Base-by-base conservation (phyloP, 345 rosid genomes). In the Eucalyptus tenuipes region DNA sequence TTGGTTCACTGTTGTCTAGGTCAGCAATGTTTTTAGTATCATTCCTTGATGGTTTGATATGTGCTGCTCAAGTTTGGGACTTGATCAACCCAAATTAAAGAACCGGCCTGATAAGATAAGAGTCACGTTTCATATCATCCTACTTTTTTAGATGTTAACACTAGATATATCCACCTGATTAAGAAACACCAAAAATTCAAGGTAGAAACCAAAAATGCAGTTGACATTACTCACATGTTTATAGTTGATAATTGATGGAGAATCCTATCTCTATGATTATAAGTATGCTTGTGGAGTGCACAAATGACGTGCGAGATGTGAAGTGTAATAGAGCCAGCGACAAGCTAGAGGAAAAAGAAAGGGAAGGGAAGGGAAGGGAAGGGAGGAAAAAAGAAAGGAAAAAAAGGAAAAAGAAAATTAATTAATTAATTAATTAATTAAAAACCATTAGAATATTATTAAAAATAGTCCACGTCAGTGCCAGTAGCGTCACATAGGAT, bases 361-460 rank as follows among this genome's bases (percentile, higher is more conserved):
- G 3, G 29, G 61, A 55, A 55, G 13, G 61, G 61, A 55, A 24
- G 61, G 29, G 12, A 10, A 22, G 22, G 3, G 20, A 8, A 53
- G 4, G 3, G 3, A 3, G 6, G 1, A 15, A 15, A 49, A 18
- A 52, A n/a, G n/a, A n/a, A n/a, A 52, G 3, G 2, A 52, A 1
- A 18, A 52, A 7, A 3, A 0, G 2, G n/a, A n/a, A n/a, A 17
- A 49, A 15, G 1, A 50, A 50, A 50, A 16, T 2, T 3, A 24
- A 22, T 2, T 2, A 55, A 24, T 24, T 2, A 55, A 55, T 55
- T 55, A n/a, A n/a, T n/a, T n/a, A n/a, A n/a, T n/a, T 0, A 25
- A 55, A 55, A 24, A 22, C 24, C 24, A 24, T 2, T 55, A 55
- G 0, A 55, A 24, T 55, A 55, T 55, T 24, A 55, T 55, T 55